A percentile compares a stretch with the other conserved stretches of the same genome.
These are phyloP conservation scores for Capsicum rhomboideum DNA, from an alignment of 257 asterid genomes.

Conservation along the genomic window DNA sequence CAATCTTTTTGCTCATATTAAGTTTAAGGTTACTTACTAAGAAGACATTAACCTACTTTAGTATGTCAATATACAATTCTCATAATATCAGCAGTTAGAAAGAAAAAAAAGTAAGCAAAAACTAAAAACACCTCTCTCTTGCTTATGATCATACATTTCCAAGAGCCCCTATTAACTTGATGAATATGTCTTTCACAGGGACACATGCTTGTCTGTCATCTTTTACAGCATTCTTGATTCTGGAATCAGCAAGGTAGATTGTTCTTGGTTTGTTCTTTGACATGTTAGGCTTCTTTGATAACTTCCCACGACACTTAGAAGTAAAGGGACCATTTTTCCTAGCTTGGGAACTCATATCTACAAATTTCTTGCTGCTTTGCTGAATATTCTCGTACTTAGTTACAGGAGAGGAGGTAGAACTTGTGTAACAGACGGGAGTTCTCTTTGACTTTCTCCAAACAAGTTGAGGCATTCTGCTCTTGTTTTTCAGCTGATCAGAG, in stretches of 20 bases:
- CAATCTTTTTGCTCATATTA: not conserved
- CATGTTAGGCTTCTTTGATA: conserved; percentile 2
- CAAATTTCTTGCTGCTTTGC: not conserved
- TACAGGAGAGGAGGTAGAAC: conserved; percentile 10
- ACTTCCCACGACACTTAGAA: not conserved
- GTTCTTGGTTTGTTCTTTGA: not conserved
- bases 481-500: not conserved
- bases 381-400: not conserved
- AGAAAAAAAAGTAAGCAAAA: not conserved
- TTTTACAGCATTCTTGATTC: conserved; percentile 3
- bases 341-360: not conserved
- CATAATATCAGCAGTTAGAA: not conserved
- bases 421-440: conserved; percentile 47
- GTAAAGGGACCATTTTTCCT: conserved; percentile 7
- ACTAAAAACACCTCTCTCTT: not conserved
- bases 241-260: not conserved
- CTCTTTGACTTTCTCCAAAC: conserved; percentile 55
- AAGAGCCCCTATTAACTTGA: conserved; percentile 32
- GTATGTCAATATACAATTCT: not conserved
- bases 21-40: not conserved
- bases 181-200: conserved; percentile 42
- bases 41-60: not conserved
- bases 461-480: conserved; percentile 15
- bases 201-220: conserved; percentile 22
- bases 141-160: conserved; percentile 4